Conservation (phyloP, 75 land plant genomes). For the Cunninghamia lanceolata region DNA sequence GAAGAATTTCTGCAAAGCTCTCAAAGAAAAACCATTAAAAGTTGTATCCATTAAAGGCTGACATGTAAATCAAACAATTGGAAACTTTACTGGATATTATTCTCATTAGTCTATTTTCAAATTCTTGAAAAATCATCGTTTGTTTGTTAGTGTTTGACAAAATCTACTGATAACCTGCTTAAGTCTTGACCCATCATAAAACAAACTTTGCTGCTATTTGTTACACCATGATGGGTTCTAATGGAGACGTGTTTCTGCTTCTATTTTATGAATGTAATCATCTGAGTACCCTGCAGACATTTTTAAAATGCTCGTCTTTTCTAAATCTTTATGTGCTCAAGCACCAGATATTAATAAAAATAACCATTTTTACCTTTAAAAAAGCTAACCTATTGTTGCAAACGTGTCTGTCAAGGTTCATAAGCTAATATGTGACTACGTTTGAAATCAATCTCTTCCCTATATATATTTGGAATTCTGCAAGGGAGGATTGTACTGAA, state of each 20-base stretch:
- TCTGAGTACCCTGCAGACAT: not conserved
- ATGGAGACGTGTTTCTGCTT: not conserved
- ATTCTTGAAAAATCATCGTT: not conserved
- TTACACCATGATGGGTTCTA: not conserved
- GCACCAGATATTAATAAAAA: too few species aligned
- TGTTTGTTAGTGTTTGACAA: not conserved
- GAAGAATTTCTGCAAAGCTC: constrained; percentile 39
- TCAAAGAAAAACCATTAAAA: constrained; percentile 10
- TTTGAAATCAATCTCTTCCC: not conserved
- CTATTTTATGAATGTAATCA: not conserved
- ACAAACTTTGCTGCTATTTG: not conserved
- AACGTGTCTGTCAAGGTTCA: too few species aligned
- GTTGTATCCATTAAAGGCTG: not conserved
- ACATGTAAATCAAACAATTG: not conserved
- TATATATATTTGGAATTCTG: too few species aligned
- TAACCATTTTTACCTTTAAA: too few species aligned
- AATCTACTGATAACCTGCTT: not conserved
- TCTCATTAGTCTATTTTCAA: not conserved
- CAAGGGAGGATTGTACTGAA: too few species aligned
- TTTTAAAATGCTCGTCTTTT: not conserved
- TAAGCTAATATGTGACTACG: not conserved
- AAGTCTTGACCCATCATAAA: not conserved
- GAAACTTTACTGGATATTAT: not conserved
- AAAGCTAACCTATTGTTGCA: too few species aligned
- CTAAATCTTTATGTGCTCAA: not conserved